Base-by-base conservation (phyloP, 2,329 filamentous ascomycete species). In the Fusarium sp. region DNA sequence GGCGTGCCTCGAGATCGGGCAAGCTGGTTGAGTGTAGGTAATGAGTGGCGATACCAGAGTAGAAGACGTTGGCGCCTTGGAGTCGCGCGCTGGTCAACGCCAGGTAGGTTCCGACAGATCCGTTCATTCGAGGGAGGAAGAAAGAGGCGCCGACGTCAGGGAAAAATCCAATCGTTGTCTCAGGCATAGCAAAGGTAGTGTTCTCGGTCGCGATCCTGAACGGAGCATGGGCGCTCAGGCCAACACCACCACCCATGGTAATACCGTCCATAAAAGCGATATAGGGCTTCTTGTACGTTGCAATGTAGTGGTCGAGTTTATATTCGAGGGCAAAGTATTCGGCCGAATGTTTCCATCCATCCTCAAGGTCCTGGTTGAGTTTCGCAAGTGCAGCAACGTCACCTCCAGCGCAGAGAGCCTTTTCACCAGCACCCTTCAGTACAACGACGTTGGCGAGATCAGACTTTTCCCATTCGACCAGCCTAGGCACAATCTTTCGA, bases 101-200 rank as follows among this genome's bases (percentile, higher is more conserved):
- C 42, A 99, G 89, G 80, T 98, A 99, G 20, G 92, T 97, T 59
- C 96, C 96, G 57, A 97, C 81, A 62, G 89, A 84, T 50, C 96
- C 96, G 74, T 97, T 89, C 85, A 99, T 89, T 67, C 94, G 88
- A 16, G 96, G 93, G 55, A 99, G 85, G 85, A 98, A 98, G 84
- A 98, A 99, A 12, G 93, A 97, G 33, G 91, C 97, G 65, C 96
- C 96, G 49, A 99, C 96, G 76, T 99, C 97, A 8, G 97, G 96
- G 85, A 99, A 99, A 85, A 98, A 97, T 38, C 96, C 96, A 76
- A 99, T 99, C 10, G 89, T 97, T 6, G 96, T 99, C 83, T 99
- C 96, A 31, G 96, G 96, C 96, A 99, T 99, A 72, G 97, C 94
- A 76, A 99, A 98, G 47, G 97, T 82, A 8, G 96, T 99, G 77